Percentiles rank a stretch among this genome's conserved stretches.
Evolutionary conservation across 2,329 filamentous ascomycete genomes (phyloP).

Genomic region (Penicillium sp.): DNA sequence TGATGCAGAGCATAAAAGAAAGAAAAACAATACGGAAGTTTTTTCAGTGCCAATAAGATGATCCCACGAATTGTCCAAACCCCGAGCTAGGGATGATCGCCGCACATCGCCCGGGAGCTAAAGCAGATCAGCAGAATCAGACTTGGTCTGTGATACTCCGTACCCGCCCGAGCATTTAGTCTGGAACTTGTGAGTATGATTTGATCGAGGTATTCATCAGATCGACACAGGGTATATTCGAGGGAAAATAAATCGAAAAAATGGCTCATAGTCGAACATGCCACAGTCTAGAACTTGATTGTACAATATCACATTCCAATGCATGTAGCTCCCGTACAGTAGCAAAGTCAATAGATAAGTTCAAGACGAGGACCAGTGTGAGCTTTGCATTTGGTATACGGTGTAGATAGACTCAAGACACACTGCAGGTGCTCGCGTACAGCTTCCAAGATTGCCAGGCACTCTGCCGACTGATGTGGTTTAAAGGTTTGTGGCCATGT

Average conservation of each 20-base stretch:
- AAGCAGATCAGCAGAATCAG: background rate
- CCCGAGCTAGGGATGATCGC: conserved; percentile 8
- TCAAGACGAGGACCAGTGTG: background rate
- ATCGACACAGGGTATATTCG: background rate
- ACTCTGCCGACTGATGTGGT: background rate
- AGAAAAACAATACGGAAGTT: background rate
- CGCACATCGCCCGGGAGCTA: background rate
- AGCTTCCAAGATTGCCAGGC: background rate
- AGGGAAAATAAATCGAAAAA: background rate
- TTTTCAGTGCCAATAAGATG: background rate
- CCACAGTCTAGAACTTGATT: conserved; percentile 3
- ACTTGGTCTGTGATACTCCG: background rate
- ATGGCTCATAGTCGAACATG: background rate
- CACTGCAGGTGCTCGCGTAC: background rate
- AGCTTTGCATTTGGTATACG: background rate
- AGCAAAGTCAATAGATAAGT: background rate
- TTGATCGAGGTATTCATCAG: background rate
- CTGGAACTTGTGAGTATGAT: no score
- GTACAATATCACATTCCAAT: conserved; percentile 26
- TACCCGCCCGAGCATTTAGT: background rate
- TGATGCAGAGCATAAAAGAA: background rate
- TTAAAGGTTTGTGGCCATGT: background rate
- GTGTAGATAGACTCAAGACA: background rate
- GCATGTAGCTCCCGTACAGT: conserved; percentile 18
- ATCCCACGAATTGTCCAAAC: no score